phyloP scores from a whole-genome alignment of 164 flowering plant genomes.

The Cinnamomum micranthum region DNA sequence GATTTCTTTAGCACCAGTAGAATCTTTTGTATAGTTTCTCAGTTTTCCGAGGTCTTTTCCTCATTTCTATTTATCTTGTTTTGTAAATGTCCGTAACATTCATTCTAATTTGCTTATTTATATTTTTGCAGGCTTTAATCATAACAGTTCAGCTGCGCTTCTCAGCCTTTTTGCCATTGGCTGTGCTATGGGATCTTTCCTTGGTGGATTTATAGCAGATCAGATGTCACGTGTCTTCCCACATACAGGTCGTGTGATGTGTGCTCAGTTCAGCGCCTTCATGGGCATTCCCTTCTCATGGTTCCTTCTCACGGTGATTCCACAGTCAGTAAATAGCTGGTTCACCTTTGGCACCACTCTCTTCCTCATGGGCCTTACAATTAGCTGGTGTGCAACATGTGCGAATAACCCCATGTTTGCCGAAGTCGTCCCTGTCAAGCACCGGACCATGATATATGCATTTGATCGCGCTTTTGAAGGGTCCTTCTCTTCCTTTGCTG shows the following conservation, averaged over 20 bases:
- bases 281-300: conserved; percentile 95
- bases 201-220: conserved; percentile 86
- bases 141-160: conserved; percentile 66
- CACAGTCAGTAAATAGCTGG: conserved; percentile 63
- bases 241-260: conserved; percentile 79
- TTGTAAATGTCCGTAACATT: background rate
- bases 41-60: no score
- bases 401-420: conserved; percentile 93
- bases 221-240: conserved; percentile 57
- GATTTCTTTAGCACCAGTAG: no score
- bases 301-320: conserved; percentile 69
- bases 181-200: conserved; percentile 68
- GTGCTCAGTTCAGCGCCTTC: conserved; percentile 93
- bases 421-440: conserved; percentile 85
- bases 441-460: conserved; percentile 95
- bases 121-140: conserved; percentile 68
- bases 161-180: conserved; percentile 81
- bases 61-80: no score
- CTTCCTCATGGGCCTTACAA: conserved; percentile 79
- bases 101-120: conserved; percentile 3
- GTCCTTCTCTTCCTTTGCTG: conserved; percentile 91
- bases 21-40: no score
- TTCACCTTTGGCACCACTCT: conserved; percentile 56
- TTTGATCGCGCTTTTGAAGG: conserved; percentile 96
- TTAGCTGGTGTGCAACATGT: conserved; percentile 88